Percentiles rank a stretch among this genome's conserved stretches.
Evolutionary conservation across 345 rosid genomes (phyloP).

Genomic region (Pugionium cornutum): DNA sequence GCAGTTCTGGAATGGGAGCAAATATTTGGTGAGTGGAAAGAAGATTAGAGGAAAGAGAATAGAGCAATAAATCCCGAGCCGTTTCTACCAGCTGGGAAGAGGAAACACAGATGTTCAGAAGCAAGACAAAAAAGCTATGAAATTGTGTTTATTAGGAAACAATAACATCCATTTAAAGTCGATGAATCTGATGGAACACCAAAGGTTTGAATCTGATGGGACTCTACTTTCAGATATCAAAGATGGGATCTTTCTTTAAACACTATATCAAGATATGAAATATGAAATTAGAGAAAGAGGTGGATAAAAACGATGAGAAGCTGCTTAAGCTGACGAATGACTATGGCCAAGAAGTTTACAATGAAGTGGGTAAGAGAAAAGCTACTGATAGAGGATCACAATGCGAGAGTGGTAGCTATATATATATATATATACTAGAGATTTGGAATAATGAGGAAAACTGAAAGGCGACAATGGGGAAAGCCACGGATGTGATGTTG

Average conservation of each 20-base stretch:
- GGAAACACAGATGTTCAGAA: constrained; percentile 34
- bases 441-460: constrained; percentile 33
- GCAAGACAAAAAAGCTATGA: constrained; percentile 39
- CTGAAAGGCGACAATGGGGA: constrained; percentile 28
- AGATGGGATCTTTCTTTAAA: neutral
- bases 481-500: constrained; percentile 23
- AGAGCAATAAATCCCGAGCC: constrained; percentile 56
- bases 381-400: constrained; percentile 33
- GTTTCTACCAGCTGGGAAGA: constrained; percentile 45
- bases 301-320: constrained; percentile 31
- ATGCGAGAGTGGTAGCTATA: constrained; percentile 40
- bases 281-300: constrained; percentile 28
- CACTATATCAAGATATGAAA: neutral
- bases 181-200: constrained; percentile 33
- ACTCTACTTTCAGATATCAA: constrained; percentile 4
- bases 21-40: constrained; percentile 8
- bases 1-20: constrained; percentile 40
- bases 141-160: constrained; percentile 53
- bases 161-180: constrained; percentile 54
- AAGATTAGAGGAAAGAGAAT: constrained; percentile 54
- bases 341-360: constrained; percentile 28
- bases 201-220: constrained; percentile 18
- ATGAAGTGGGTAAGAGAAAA: constrained; percentile 30
- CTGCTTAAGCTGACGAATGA: constrained; percentile 23
- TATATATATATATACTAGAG: neutral